Conservation (phyloP, 805 yeast genomes). For the Wickerhamomyces rabaulensis region DNA sequence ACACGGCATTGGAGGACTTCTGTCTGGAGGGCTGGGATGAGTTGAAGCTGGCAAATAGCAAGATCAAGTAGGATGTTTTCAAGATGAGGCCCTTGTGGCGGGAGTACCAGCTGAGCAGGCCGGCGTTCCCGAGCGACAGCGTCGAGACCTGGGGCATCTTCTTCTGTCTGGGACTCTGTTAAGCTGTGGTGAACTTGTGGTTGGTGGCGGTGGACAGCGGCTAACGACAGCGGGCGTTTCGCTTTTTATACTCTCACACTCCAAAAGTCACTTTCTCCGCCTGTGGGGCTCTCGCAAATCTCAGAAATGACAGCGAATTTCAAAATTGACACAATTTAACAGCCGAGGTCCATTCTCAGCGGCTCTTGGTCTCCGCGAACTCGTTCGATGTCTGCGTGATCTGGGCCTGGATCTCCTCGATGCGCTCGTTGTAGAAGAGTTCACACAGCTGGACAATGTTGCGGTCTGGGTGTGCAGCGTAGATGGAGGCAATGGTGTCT, state of each 20-base stretch:
- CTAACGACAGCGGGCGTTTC: not conserved
- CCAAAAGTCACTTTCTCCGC: not conserved
- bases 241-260: not conserved
- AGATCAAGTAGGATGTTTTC: conserved; percentile 22
- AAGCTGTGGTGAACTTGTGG: too few relatives aligned
- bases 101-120: conserved; percentile 18
- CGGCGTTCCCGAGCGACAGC: conserved; percentile 1
- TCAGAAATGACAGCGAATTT: too few relatives aligned
- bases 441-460: conserved; percentile 19
- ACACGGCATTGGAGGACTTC: not conserved
- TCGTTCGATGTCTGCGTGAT: conserved; percentile 5
- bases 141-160: not conserved
- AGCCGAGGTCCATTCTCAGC: not conserved
- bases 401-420: conserved; percentile 11
- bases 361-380: conserved; percentile 6
- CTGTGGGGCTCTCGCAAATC: not conserved
- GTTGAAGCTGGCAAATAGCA: conserved; percentile 22
- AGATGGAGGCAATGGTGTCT: conserved; percentile 4
- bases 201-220: not conserved
- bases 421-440: conserved; percentile 12
- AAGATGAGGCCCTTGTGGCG: conserved; percentile 22
- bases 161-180: too few relatives aligned
- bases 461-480: conserved; percentile 4
- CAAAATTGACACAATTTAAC: not conserved
- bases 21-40: conserved; percentile 10